Evolutionary conservation across 2,329 filamentous ascomycete genomes (phyloP), one percentile per base, ranked within the genome.

Genomic region (Fusarium sublunatum): DNA sequence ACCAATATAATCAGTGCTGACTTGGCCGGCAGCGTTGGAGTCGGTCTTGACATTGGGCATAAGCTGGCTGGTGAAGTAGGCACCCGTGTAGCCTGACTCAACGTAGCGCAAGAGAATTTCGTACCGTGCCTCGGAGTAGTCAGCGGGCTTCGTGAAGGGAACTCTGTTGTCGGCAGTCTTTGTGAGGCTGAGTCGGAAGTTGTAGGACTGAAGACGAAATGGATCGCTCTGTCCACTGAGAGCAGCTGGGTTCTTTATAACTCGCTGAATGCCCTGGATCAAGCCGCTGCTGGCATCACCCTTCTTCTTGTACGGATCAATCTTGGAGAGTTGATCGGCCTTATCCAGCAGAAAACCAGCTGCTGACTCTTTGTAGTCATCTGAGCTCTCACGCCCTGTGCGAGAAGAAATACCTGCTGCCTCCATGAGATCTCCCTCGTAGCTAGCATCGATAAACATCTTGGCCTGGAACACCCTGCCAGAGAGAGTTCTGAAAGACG

Each of bases 381-480:
- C 24, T 9, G 15, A 32, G 24, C 59, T 47, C 40, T 67, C 64
- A 1, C 64, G 64, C 9, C 64, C 64, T 12, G 57, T 57, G 6
- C 64, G 53, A 31, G 53, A 67, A 3, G 60, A 56, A 7, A 67
- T 48, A 3, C 50, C 61, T 6, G 64, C 64, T 8, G 64, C 50
- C 36, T 61, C 64, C 64, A 67, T 67, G 12, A 67, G 42, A 7
- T 67, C 64, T n/a, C 64, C 64, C 22, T 67, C 64, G 7, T 67
- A 67, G 22, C 64, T 56, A 12, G 64, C 64, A 29, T 67, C 64
- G 6, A 67, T 67, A 7, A 67, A 67, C 60, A 67, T 67, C 44
- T 67, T 66, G 25, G 45, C 64, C 7, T 40, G 12, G 7, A 61
- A 66, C 41, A 60, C 26, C 10, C 39, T 34, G 7, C 64, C 64